Evolutionary conservation across 768 basidiomycete genomes (phyloP).

Genomic region (Lentinula aciculospora): DNA sequence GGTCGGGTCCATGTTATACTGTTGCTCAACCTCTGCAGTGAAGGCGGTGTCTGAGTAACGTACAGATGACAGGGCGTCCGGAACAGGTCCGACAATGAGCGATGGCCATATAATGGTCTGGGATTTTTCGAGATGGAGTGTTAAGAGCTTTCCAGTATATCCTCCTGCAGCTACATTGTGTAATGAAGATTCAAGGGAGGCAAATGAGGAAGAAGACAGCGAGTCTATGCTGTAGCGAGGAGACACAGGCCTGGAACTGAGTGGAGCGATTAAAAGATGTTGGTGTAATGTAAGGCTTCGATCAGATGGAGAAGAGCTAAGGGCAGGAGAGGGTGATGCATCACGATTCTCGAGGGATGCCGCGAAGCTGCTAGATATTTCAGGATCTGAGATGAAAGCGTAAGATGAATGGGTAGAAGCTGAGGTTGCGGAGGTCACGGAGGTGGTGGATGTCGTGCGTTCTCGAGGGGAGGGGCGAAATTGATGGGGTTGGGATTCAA

Average conservation of each 20-base stretch:
- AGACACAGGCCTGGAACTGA: constrained; percentile 49
- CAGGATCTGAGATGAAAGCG: constrained; percentile 77
- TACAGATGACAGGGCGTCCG: constrained; percentile 43
- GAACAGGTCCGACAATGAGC: constrained; percentile 69
- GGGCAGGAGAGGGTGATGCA: constrained; percentile 45
- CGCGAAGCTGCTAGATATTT: constrained; percentile 81
- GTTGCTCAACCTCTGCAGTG: constrained; percentile 47
- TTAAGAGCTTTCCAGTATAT: constrained; percentile 62
- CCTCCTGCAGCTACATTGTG: background rate
- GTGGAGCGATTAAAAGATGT: constrained; percentile 21
- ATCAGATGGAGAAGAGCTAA: constrained; percentile 57
- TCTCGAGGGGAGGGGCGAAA: constrained; percentile 53
- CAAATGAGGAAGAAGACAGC: constrained; percentile 63
- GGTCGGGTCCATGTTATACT: constrained; percentile 84
- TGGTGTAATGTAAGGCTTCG: constrained; percentile 25
- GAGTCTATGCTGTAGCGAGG: constrained; percentile 42
- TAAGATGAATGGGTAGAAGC: constrained; percentile 77
- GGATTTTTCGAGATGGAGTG: constrained; percentile 76
- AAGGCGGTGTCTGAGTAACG: constrained; percentile 44
- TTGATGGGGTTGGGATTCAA: constrained; percentile 53
- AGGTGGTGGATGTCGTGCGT: constrained; percentile 73
- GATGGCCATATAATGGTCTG: constrained; percentile 81
- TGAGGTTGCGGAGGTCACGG: constrained; percentile 54
- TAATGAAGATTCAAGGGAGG: constrained; percentile 70
- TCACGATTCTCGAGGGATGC: constrained; percentile 78